These are phyloP conservation scores for Ophiocordyceps camponoti-saundersi DNA, from an alignment of 2,329 filamentous ascomycete genomes.

Conservation along the genomic window DNA sequence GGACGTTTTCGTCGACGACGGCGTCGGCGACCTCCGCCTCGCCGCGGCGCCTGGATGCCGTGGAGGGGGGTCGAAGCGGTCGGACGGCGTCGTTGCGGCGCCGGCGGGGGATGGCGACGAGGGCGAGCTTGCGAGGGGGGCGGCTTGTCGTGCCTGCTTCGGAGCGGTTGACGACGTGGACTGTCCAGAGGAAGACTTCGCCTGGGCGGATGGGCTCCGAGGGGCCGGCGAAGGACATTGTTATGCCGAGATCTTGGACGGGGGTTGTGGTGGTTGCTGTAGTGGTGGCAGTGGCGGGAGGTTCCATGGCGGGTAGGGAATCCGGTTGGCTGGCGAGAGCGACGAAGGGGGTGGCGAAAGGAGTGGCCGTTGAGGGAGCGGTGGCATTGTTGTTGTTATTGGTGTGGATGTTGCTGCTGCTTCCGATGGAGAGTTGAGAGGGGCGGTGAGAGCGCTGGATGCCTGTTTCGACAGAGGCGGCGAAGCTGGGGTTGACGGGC, in stretches of 20 bases:
- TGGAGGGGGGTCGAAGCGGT: conserved; percentile 34
- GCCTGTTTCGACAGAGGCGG: conserved; percentile 32
- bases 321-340: conserved; percentile 33
- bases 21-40: conserved; percentile 40
- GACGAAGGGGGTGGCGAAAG: not conserved
- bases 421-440: conserved; percentile 43
- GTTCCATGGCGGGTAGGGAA: conserved; percentile 40
- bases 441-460: conserved; percentile 46
- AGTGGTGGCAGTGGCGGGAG: conserved; percentile 23
- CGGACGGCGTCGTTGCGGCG: conserved; percentile 36
- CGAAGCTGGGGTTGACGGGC: conserved; percentile 46
- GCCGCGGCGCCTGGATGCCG: conserved; percentile 17
- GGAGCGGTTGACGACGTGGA: conserved; percentile 62
- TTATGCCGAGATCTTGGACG: conserved; percentile 50
- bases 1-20: conserved; percentile 52
- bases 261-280: conserved; percentile 24
- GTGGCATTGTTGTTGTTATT: not conserved
- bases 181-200: conserved; percentile 52
- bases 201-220: conserved; percentile 38
- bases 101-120: conserved; percentile 50
- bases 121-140: conserved; percentile 47
- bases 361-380: not conserved
- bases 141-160: conserved; percentile 20
- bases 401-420: conserved; percentile 9
- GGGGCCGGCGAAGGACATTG: conserved; percentile 56